Conservation (phyloP, 768 basidiomycete genomes). For the Pisolithus sp. region DNA sequence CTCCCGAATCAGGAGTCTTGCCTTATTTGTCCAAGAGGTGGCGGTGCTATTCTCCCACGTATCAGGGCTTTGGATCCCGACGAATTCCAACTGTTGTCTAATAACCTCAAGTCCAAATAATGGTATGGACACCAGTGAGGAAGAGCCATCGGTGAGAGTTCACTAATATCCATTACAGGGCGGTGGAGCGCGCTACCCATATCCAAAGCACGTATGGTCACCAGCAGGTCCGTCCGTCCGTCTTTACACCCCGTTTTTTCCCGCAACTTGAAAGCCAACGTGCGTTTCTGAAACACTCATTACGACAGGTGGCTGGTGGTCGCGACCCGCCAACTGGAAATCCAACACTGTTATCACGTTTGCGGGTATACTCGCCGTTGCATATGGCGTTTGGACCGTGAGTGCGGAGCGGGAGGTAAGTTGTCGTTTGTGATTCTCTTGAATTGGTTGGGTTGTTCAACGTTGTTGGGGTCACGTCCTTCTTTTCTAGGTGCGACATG, state of each 20-base stretch:
- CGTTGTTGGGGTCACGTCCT: not conserved
- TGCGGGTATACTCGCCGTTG: conserved; percentile 59
- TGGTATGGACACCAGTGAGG: too few species aligned
- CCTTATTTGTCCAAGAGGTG: too few species aligned
- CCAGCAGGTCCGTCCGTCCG: conserved; percentile 58
- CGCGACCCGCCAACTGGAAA: conserved; percentile 84
- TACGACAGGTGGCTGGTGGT: conserved; percentile 88
- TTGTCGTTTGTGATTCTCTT: conserved; percentile 4
- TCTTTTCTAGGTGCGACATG: conserved; percentile 43
- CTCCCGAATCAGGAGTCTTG: too few species aligned
- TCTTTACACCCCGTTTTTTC: conserved; percentile 3
- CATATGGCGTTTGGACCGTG: conserved; percentile 62
- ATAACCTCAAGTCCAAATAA: too few species aligned
- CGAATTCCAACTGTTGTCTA: too few species aligned
- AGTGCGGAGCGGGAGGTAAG: conserved; percentile 80
- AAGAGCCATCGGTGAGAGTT: too few species aligned
- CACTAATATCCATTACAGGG: conserved; percentile 39
- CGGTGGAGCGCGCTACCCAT: conserved; percentile 83
- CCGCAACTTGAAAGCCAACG: conserved; percentile 2
- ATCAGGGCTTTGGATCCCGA: too few species aligned
- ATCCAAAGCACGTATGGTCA: conserved; percentile 92
- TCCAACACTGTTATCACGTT: conserved; percentile 73
- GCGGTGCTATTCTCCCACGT: too few species aligned
- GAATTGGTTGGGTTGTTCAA: conserved; percentile 4
- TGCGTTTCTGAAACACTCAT: not conserved